phyloP scores from a whole-genome alignment of 2,329 filamentous ascomycete genomes.

The Colletotrichum spaethianum region DNA sequence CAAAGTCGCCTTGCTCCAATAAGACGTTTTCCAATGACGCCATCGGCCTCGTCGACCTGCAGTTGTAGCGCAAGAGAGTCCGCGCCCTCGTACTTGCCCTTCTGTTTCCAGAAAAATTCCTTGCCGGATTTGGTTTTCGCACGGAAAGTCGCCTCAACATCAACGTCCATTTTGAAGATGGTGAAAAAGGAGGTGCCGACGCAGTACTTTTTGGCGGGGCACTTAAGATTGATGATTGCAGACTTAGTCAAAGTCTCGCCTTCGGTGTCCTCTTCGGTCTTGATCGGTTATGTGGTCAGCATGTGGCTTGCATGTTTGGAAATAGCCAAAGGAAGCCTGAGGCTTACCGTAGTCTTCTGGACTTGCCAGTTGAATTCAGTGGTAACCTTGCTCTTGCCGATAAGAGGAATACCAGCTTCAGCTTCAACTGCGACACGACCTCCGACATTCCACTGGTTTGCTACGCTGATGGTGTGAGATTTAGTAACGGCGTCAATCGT shows the following conservation, averaged over 20 bases:
- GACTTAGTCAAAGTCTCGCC: constrained; percentile 34
- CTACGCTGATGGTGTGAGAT: constrained; percentile 29
- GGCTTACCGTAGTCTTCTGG: constrained; percentile 23
- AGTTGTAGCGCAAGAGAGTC: constrained; percentile 38
- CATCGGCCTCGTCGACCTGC: constrained; percentile 37
- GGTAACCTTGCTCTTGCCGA: constrained; percentile 21
- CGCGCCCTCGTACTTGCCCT: constrained; percentile 36
- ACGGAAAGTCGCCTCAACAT: constrained; percentile 39
- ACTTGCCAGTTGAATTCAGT: constrained; percentile 36
- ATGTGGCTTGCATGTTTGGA: neutral
- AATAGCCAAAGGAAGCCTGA: neutral
- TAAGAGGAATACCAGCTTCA: constrained; percentile 31
- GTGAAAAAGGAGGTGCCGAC: constrained; percentile 40
- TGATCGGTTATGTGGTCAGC: neutral
- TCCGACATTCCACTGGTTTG: constrained; percentile 31
- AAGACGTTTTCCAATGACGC: neutral
- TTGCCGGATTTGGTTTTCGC: constrained; percentile 35
- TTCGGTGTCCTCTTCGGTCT: constrained; percentile 29
- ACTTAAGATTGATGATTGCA: constrained; percentile 39
- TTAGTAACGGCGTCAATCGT: constrained; percentile 38
- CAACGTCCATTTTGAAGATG: constrained; percentile 41
- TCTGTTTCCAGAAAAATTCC: constrained; percentile 37
- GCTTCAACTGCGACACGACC: constrained; percentile 27
- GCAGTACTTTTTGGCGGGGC: constrained; percentile 41
- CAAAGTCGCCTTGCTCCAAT: neutral